These are phyloP conservation scores for Firmiana major DNA, from an alignment of 345 rosid genomes.

Conservation along the genomic window DNA sequence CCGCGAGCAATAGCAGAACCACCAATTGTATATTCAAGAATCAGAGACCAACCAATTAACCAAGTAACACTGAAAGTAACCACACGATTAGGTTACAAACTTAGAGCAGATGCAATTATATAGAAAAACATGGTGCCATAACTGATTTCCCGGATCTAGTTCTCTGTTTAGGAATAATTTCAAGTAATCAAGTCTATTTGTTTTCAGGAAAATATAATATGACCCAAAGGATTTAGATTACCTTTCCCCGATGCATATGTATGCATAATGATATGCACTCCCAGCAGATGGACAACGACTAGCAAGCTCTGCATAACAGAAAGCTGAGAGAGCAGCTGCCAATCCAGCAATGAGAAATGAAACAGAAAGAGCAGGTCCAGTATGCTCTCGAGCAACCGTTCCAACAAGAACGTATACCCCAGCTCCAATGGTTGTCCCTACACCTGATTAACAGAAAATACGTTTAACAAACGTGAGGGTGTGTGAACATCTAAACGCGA, in stretches of 20 bases:
- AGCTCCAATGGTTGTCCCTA: slow-evolving; percentile 96
- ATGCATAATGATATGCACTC: slow-evolving; percentile 96
- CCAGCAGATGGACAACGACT: slow-evolving; percentile 98
- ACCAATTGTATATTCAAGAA: slow-evolving; percentile 91
- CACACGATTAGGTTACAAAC: background rate
- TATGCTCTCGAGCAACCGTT: slow-evolving; percentile 94
- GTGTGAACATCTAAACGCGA: background rate
- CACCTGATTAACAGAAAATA: slow-evolving; percentile 43
- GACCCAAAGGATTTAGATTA: slow-evolving; percentile 15
- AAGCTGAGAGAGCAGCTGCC: slow-evolving; percentile 92
- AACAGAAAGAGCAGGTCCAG: slow-evolving; percentile 92
- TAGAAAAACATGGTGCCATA: background rate
- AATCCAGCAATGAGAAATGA: slow-evolving; percentile 90
- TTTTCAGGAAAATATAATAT: background rate
- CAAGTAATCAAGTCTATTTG: background rate
- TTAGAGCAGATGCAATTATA: background rate
- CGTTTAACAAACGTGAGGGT: background rate
- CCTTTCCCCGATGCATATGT: slow-evolving; percentile 97
- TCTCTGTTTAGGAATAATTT: background rate
- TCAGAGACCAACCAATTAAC: slow-evolving; percentile 93
- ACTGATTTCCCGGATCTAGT: background rate
- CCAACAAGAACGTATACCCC: slow-evolving; percentile 97
- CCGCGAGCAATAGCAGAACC: slow-evolving; percentile 97
- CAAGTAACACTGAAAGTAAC: slow-evolving; percentile 67
- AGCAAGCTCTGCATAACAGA: slow-evolving; percentile 96